Percentiles rank a stretch among this genome's conserved stretches.
phyloP scores from a whole-genome alignment of 2,329 filamentous ascomycete genomes.

The Tolypocladium amazonense region DNA sequence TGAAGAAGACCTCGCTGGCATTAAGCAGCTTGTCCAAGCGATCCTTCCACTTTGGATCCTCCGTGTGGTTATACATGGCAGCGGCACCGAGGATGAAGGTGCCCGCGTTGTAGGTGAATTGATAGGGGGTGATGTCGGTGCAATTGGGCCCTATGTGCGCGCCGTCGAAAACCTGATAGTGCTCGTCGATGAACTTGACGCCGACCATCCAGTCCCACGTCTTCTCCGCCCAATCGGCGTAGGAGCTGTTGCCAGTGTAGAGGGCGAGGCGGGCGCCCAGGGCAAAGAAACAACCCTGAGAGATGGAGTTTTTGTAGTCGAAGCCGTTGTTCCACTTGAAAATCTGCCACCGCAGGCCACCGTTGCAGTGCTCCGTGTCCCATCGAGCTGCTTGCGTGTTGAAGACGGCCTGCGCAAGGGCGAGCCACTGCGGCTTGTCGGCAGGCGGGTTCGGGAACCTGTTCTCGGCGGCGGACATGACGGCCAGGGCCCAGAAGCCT shows the following conservation, averaged over 20 bases:
- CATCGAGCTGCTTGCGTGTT: conserved; percentile 67
- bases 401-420: conserved; percentile 69
- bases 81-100: conserved; percentile 55
- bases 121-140: conserved; percentile 44
- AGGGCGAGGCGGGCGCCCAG: conserved; percentile 57
- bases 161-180: conserved; percentile 54
- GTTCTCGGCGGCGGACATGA: conserved; percentile 60
- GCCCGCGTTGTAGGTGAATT: conserved; percentile 62
- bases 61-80: conserved; percentile 56
- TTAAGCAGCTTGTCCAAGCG: conserved; percentile 47
- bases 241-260: conserved; percentile 69
- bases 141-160: conserved; percentile 47
- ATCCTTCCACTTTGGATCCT: conserved; percentile 42
- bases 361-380: conserved; percentile 59
- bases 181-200: conserved; percentile 46
- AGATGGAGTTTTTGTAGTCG: conserved; percentile 63
- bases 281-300: conserved; percentile 52
- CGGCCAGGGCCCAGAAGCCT: conserved; percentile 62
- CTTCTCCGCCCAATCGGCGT: conserved; percentile 65
- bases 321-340: conserved; percentile 75
- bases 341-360: conserved; percentile 77
- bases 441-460: conserved; percentile 50
- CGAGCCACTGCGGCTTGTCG: conserved; percentile 53
- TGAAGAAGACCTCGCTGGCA: conserved; percentile 44
- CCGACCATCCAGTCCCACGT: conserved; percentile 59